These are phyloP conservation scores for Evernia prunastri DNA, from an alignment of 495 filamentous ascomycete species.

Conservation along the genomic window DNA sequence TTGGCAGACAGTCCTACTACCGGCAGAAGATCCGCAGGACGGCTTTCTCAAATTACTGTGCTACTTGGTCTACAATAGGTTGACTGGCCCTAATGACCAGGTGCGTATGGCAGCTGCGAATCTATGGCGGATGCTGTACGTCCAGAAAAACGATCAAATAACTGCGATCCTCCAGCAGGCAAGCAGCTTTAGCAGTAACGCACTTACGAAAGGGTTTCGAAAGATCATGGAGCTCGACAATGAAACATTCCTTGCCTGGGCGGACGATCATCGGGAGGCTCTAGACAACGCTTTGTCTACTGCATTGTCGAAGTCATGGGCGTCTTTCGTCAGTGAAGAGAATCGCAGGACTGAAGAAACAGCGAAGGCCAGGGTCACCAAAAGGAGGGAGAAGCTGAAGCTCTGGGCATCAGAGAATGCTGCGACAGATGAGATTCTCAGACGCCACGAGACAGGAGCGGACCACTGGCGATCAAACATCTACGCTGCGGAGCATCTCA, in stretches of 20 bases:
- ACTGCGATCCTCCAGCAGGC: slow-evolving; percentile 62
- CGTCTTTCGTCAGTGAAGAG: slow-evolving; percentile 71
- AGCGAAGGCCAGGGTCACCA: slow-evolving; percentile 57
- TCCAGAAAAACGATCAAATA: slow-evolving; percentile 87
- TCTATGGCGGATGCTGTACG: slow-evolving; percentile 82
- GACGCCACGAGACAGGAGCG: slow-evolving; percentile 74
- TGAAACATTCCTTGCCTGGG: slow-evolving; percentile 76
- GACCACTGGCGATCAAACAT: slow-evolving; percentile 92
- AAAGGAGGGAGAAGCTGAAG: slow-evolving; percentile 73
- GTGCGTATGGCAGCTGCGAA: slow-evolving; percentile 75
- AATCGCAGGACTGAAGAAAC: slow-evolving; percentile 70
- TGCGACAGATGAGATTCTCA: slow-evolving; percentile 60
- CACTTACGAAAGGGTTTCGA: slow-evolving; percentile 71
- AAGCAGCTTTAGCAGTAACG: slow-evolving; percentile 58
- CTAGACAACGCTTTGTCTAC: slow-evolving; percentile 75
- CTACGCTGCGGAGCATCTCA: slow-evolving; percentile 82
- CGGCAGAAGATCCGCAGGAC: slow-evolving; percentile 63
- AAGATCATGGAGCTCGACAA: slow-evolving; percentile 83
- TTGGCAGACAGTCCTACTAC: slow-evolving; percentile 90
- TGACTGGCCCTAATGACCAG: slow-evolving; percentile 55
- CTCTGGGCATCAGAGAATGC: slow-evolving; percentile 66
- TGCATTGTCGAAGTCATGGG: slow-evolving; percentile 72
- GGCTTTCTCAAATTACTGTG: slow-evolving; percentile 75
- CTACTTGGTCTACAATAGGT: slow-evolving; percentile 80
- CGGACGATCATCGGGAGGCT: slow-evolving; percentile 75